Percentiles rank a stretch among this genome's conserved stretches.
Evolutionary conservation across 164 flowering plant genomes (phyloP).

Genomic region (Magnolia officinalis): DNA sequence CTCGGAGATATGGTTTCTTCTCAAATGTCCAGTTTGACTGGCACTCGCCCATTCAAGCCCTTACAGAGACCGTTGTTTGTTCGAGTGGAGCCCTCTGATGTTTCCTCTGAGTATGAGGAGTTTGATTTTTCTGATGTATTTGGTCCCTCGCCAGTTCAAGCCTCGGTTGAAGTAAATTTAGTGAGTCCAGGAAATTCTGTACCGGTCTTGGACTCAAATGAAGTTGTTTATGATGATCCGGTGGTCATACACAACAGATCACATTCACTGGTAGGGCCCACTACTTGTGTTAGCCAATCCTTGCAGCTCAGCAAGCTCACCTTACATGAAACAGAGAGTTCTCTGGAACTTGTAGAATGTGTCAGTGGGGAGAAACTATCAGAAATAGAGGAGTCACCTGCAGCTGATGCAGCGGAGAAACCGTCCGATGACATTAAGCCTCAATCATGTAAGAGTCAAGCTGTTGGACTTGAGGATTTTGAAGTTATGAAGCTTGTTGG

Average conservation of each 20-base stretch:
- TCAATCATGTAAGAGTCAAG: constrained; percentile 18
- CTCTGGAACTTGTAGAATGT: constrained; percentile 38
- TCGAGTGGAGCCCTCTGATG: constrained; percentile 37
- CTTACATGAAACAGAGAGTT: constrained; percentile 42
- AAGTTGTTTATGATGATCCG: constrained; percentile 55
- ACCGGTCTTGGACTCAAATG: constrained; percentile 22
- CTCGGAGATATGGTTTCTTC: constrained; percentile 60
- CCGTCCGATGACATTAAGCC: constrained; percentile 12
- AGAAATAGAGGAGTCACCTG: constrained; percentile 25
- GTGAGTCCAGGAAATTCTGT: constrained; percentile 21
- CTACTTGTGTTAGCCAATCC: constrained; percentile 49
- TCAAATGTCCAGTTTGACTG: constrained; percentile 30
- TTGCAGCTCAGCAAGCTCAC: constrained; percentile 54
- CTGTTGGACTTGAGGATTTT: constrained; percentile 75
- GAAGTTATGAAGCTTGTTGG: constrained; percentile 85
- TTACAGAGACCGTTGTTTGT: constrained; percentile 33
- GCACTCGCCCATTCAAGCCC: constrained; percentile 20
- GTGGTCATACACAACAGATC: constrained; percentile 56
- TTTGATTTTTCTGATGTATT: constrained; percentile 87
- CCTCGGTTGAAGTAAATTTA: constrained; percentile 26
- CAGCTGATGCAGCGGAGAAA: constrained; percentile 20
- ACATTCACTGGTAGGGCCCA: constrained; percentile 77
- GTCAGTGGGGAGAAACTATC: constrained; percentile 20
- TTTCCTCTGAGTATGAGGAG: constrained; percentile 44
- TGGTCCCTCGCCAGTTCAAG: constrained; percentile 62